These are phyloP conservation scores for Aspergillus uvarum DNA, from an alignment of 2,329 filamentous ascomycete species.

Conservation along the genomic window DNA sequence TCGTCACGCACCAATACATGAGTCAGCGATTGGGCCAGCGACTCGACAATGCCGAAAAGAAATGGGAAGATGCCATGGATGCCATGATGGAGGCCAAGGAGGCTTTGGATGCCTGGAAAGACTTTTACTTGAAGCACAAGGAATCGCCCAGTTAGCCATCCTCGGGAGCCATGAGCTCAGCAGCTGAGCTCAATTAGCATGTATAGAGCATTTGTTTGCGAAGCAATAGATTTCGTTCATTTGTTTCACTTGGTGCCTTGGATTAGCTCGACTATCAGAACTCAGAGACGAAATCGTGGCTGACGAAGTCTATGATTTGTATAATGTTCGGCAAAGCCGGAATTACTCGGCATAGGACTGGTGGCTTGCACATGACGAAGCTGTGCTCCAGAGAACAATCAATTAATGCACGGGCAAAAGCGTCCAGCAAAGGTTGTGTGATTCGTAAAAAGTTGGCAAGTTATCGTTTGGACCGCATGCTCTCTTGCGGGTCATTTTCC, in stretches of 20 bases:
- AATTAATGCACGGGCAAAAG: neutral
- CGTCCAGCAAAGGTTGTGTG: neutral
- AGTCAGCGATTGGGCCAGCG: neutral
- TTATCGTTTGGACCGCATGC: neutral
- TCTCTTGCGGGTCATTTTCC: neutral
- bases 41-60: neutral
- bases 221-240: neutral
- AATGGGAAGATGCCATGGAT: neutral
- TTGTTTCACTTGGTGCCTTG: neutral
- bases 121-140: neutral
- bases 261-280: neutral
- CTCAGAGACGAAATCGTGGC: neutral
- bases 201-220: neutral
- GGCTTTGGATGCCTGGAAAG: constrained; percentile 6
- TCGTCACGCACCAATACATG: neutral
- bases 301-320: neutral
- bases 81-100: neutral
- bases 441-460: neutral
- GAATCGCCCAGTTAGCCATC: too few relatives aligned
- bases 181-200: neutral
- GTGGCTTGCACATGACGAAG: neutral
- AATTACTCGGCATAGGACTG: neutral
- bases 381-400: neutral
- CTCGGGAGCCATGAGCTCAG: neutral
- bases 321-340: neutral